Conservation (phyloP, 2,329 filamentous ascomycete genomes). For the Graphiopsis chlorocephala region DNA sequence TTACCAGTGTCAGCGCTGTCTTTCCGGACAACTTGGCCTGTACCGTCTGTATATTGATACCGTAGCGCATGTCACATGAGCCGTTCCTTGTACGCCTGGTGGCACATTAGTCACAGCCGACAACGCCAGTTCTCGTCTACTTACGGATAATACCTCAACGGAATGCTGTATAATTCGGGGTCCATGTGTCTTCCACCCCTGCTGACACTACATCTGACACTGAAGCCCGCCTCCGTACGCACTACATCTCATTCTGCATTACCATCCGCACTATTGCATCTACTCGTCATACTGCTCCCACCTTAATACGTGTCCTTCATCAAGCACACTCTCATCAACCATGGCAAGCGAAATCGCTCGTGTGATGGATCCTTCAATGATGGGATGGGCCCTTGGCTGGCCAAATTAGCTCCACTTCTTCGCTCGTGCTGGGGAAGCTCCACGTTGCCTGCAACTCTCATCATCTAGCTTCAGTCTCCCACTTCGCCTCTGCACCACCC, state of each 20-base stretch:
- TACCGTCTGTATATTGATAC: not conserved
- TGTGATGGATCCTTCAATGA: not conserved
- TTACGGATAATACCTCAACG: not conserved
- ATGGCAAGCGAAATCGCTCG: not conserved
- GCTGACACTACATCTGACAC: not conserved
- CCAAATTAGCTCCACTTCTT: conserved; percentile 1
- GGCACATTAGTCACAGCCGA: not conserved
- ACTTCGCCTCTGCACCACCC: conserved; percentile 1
- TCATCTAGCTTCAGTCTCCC: not conserved
- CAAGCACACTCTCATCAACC: not conserved
- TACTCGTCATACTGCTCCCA: not conserved
- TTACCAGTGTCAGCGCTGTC: not conserved
- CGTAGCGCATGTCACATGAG: not conserved
- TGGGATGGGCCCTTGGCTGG: not conserved
- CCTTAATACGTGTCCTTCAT: not conserved
- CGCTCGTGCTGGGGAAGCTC: conserved; percentile 4
- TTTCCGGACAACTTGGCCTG: not conserved
- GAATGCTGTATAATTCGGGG: not conserved
- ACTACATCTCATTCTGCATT: not conserved
- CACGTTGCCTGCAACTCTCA: not conserved
- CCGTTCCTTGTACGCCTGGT: not conserved
- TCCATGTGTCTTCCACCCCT: not conserved
- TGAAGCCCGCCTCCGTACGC: not conserved
- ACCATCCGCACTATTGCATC: not conserved
- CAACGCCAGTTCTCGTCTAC: not conserved